Evolutionary conservation across 176 grass and related monocot genomes (phyloP).

Genomic region (Stipa capillata): DNA sequence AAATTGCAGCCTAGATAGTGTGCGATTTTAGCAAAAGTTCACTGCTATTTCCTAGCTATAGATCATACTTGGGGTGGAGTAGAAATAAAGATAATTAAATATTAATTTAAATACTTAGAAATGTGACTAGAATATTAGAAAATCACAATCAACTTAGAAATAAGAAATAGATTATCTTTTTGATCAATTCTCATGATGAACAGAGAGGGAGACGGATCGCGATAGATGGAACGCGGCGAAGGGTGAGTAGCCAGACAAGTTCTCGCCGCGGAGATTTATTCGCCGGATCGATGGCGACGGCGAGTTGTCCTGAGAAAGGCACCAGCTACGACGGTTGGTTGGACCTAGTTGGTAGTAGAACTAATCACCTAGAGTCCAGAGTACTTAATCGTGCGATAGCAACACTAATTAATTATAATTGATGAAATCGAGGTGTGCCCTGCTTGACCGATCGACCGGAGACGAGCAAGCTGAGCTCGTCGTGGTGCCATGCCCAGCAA

Average conservation of each 20-base stretch:
- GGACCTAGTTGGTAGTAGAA: neutral
- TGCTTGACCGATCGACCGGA: neutral
- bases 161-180: no score
- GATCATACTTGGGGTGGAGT: no score
- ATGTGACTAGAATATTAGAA: no score
- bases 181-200: neutral
- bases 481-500: constrained; percentile 10
- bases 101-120: no score
- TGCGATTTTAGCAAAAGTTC: no score
- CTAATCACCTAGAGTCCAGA: no score
- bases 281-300: neutral
- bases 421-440: neutral
- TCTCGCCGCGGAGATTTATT: no score
- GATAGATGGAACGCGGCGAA: neutral
- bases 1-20: no score
- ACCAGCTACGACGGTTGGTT: neutral
- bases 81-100: no score
- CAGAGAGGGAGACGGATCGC: neutral
- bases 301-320: neutral
- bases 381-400: no score
- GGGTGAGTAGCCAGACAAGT: neutral
- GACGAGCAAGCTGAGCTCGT: neutral
- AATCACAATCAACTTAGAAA: no score
- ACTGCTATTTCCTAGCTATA: no score
- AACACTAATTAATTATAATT: neutral